phyloP scores from a whole-genome alignment of 352 stramenopile species.

The Phytophthora sp. region DNA sequence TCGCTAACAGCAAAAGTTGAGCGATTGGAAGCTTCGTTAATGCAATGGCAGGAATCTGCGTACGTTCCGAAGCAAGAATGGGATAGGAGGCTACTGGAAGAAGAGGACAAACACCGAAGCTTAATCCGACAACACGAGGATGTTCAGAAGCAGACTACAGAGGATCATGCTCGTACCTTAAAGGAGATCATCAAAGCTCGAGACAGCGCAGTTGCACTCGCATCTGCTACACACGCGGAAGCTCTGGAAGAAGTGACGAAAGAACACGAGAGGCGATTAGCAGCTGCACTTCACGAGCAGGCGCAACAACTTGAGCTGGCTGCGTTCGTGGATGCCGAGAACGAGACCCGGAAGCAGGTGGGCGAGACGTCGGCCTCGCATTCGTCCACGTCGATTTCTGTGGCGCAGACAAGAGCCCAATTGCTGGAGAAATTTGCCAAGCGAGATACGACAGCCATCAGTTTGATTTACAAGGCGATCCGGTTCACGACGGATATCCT shows the following conservation, averaged over 20 bases:
- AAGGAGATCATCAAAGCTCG: slow-evolving; percentile 23
- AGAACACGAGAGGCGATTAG: slow-evolving; percentile 23
- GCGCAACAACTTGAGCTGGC: slow-evolving; percentile 55
- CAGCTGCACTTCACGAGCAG: slow-evolving; percentile 48
- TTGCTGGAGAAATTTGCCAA: slow-evolving; percentile 63
- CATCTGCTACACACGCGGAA: slow-evolving; percentile 26
- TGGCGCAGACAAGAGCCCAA: slow-evolving; percentile 32
- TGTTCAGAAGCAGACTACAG: slow-evolving; percentile 13
- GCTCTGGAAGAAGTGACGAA: slow-evolving; percentile 24
- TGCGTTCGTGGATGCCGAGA: slow-evolving; percentile 30
- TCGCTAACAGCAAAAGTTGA: slow-evolving; percentile 26
- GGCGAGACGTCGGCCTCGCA: slow-evolving; percentile 6
- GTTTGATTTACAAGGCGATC: slow-evolving; percentile 73
- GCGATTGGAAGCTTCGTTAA: slow-evolving; percentile 32
- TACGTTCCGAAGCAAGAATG: slow-evolving; percentile 31
- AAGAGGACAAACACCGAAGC: slow-evolving; percentile 33
- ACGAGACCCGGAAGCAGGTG: slow-evolving; percentile 9
- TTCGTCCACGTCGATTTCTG: slow-evolving; percentile 5
- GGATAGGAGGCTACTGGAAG: slow-evolving; percentile 28
- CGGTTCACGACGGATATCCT: slow-evolving; percentile 71
- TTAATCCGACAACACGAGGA: slow-evolving; percentile 27
- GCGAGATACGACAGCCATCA: slow-evolving; percentile 62
- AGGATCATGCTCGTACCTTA: slow-evolving; percentile 15
- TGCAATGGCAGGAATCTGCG: slow-evolving; percentile 31
- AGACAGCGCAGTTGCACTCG: slow-evolving; percentile 17